Evolutionary conservation across 805 yeast genomes (phyloP).

Genomic region (Kurtzmaniella fragi): DNA sequence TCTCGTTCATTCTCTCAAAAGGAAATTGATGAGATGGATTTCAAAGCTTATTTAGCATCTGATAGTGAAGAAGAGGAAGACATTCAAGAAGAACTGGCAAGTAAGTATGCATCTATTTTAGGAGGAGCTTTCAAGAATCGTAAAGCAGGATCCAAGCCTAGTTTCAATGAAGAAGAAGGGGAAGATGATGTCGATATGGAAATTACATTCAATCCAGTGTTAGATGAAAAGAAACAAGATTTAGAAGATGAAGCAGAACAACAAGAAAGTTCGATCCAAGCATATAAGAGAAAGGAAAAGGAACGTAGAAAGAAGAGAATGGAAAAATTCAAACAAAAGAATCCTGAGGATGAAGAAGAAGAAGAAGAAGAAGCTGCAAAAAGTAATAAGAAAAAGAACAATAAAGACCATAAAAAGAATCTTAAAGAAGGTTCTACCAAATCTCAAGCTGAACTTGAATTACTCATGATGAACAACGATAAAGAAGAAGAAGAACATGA

Average conservation of each 20-base stretch:
- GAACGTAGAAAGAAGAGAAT: constrained; percentile 85
- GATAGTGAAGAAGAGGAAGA: constrained; percentile 24
- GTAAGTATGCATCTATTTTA: constrained; percentile 58
- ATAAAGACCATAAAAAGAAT: constrained; percentile 7
- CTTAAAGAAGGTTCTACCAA: constrained; percentile 12
- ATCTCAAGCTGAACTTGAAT: constrained; percentile 62
- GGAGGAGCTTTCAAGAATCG: constrained; percentile 32
- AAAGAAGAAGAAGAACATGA: constrained; percentile 28
- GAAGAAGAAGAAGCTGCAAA: constrained; percentile 16
- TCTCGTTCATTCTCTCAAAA: constrained; percentile 79
- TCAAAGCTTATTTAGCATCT: constrained; percentile 83
- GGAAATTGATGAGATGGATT: constrained; percentile 87
- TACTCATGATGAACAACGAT: constrained; percentile 64
- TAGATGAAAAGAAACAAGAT: constrained; percentile 41
- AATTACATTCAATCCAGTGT: constrained; percentile 89
- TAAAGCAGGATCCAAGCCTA: constrained; percentile 7
- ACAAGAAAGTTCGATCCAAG: constrained; percentile 59
- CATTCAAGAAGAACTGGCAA: constrained; percentile 37
- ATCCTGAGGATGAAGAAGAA: constrained; percentile 31
- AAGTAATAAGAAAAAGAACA: constrained; percentile 10
- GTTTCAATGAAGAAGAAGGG: constrained; percentile 15
- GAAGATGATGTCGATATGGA: constrained; percentile 55
- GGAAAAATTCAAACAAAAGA: constrained; percentile 63
- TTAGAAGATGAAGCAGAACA: constrained; percentile 27
- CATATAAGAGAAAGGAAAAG: constrained; percentile 80